These are phyloP conservation scores for Termitomyces sp. DNA, from an alignment of 1,284 basidiomycete genomes.

Conservation along the genomic window DNA sequence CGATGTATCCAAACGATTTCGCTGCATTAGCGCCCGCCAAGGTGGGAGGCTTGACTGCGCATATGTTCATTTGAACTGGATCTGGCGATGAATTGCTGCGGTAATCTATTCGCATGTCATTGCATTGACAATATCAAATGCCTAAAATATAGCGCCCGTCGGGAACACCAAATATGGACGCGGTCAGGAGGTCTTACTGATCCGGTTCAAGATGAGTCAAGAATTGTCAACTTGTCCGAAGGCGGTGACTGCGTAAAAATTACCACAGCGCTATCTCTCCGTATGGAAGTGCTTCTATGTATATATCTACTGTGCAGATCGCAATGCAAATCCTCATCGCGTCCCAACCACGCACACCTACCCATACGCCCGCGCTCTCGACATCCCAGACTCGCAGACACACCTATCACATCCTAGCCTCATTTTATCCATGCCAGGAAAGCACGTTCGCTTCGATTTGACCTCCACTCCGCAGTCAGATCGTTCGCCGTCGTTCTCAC, in stretches of 20 bases:
- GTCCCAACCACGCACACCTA: not conserved
- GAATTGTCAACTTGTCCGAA: conserved; percentile 8
- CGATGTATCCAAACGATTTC: no score
- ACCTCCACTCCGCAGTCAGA: conserved; percentile 15
- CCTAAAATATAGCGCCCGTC: not conserved
- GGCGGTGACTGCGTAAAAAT: conserved; percentile 12
- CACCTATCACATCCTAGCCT: not conserved
- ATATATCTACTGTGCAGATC: conserved; percentile 6
- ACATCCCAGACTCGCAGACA: not conserved
- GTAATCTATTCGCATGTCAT: not conserved
- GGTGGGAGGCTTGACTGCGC: no score
- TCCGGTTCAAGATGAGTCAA: conserved; percentile 13
- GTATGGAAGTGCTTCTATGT: conserved; percentile 8
- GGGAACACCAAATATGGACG: conserved; percentile 1
- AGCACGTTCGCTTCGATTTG: conserved; percentile 22
- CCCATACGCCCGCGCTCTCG: not conserved
- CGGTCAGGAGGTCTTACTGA: conserved; percentile 9
- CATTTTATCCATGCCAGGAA: conserved; percentile 19
- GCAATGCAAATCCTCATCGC: conserved; percentile 3
- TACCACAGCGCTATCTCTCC: conserved; percentile 3
- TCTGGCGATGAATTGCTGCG: not conserved
- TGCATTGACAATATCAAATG: not conserved
- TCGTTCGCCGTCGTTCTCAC: conserved; percentile 15
- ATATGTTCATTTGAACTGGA: no score
- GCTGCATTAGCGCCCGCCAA: not conserved